These are phyloP conservation scores for Blastobotrys muscicola DNA, from an alignment of 805 yeast genomes.

Conservation along the genomic window DNA sequence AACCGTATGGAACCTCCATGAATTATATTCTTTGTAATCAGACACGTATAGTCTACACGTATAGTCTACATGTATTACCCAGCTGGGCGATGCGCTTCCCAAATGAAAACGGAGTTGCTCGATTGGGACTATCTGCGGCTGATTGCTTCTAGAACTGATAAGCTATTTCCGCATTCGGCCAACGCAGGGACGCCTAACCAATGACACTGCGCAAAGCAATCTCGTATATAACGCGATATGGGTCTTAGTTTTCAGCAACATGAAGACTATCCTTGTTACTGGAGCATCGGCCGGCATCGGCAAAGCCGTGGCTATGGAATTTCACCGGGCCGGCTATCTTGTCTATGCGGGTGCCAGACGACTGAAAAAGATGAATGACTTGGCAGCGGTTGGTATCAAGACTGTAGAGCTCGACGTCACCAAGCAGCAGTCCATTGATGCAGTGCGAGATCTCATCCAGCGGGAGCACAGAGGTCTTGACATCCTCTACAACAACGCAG, in stretches of 20 bases:
- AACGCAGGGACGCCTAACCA: no score
- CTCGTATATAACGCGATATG: no score
- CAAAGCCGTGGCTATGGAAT: constrained; percentile 13
- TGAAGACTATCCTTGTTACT: constrained; percentile 8
- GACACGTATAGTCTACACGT: no score
- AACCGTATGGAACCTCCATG: no score
- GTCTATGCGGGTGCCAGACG: constrained; percentile 74
- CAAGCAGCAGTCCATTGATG: constrained; percentile 35
- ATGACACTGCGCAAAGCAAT: no score
- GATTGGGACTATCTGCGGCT: no score
- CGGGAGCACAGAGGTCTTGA: constrained; percentile 39
- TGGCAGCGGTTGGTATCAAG: constrained; percentile 35
- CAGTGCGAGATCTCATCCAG: constrained; percentile 28
- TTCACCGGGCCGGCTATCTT: constrained; percentile 8
- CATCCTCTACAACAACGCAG: constrained; percentile 65
- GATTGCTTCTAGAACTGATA: no score
- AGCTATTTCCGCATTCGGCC: no score
- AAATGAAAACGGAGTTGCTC: no score
- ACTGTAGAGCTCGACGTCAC: constrained; percentile 52
- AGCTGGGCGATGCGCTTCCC: no score
- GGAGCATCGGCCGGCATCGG: constrained; percentile 16
- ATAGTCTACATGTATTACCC: no score
- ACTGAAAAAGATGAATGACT: constrained; percentile 46
- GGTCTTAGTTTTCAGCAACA: background rate
- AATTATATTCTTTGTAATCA: no score